Evolutionary conservation across 768 basidiomycete species (phyloP).

Genomic region (Mycena sanguinolenta): DNA sequence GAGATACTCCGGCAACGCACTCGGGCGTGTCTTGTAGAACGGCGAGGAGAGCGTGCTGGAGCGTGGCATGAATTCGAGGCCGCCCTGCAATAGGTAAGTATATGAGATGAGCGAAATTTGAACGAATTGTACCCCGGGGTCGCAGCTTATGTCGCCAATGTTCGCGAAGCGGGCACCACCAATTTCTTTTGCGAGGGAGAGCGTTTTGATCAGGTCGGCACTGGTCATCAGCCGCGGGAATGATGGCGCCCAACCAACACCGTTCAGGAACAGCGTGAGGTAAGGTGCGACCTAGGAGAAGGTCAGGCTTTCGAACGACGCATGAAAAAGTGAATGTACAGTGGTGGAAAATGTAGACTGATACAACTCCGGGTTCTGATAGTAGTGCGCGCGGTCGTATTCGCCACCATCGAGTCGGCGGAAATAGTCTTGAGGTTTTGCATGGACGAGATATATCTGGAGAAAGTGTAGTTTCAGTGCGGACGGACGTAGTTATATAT

Average conservation of each 20-base stretch:
- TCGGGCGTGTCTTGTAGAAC: slow-evolving; percentile 67
- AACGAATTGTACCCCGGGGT: slow-evolving; percentile 69
- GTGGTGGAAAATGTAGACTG: slow-evolving; percentile 75
- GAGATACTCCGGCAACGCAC: slow-evolving; percentile 56
- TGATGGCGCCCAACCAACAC: slow-evolving; percentile 83
- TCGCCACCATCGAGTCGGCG: slow-evolving; percentile 63
- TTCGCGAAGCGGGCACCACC: slow-evolving; percentile 73
- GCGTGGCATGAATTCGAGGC: slow-evolving; percentile 85
- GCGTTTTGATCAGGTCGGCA: slow-evolving; percentile 66
- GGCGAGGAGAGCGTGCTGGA: slow-evolving; percentile 85
- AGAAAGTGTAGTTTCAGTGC: neutral
- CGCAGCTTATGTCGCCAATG: slow-evolving; percentile 92
- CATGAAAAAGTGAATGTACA: slow-evolving; percentile 51
- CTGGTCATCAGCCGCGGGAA: slow-evolving; percentile 87
- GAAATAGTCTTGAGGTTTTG: slow-evolving; percentile 78
- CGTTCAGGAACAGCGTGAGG: slow-evolving; percentile 87
- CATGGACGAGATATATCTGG: slow-evolving; percentile 84
- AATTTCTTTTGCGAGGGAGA: slow-evolving; percentile 61
- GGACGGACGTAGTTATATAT: neutral
- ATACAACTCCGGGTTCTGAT: slow-evolving; percentile 75
- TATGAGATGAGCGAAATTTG: neutral
- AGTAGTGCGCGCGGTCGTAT: slow-evolving; percentile 81
- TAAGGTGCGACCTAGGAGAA: slow-evolving; percentile 84
- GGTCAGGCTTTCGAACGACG: neutral
- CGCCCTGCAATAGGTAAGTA: slow-evolving; percentile 65